Evolutionary conservation across 225 moss, liverwort and hornwort genomes (phyloP).

Genomic region (Polytrichum commune): DNA sequence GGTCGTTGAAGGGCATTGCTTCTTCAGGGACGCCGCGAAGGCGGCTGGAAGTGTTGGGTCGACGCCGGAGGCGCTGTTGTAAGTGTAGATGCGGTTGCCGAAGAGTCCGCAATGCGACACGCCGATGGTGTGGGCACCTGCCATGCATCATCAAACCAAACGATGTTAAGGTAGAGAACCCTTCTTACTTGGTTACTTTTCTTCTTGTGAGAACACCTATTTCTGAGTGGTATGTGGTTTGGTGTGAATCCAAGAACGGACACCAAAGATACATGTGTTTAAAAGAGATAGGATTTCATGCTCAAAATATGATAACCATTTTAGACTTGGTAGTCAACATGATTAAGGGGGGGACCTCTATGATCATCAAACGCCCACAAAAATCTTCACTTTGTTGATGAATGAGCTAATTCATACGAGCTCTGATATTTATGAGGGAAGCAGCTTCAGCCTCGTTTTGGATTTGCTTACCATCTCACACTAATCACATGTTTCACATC

Average conservation of each 20-base stretch:
- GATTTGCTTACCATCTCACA: no score
- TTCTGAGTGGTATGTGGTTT: neutral
- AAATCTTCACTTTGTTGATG: no score
- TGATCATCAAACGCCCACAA: no score
- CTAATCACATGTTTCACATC: no score
- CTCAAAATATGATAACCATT: neutral
- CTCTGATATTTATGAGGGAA: no score
- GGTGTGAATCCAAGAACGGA: neutral
- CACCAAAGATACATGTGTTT: no score
- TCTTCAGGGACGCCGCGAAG: constrained; percentile 16
- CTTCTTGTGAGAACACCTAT: neutral
- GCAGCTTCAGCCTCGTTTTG: no score
- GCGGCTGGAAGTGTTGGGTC: constrained; percentile 16
- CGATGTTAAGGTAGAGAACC: neutral
- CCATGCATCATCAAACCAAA: neutral
- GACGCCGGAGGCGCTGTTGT: constrained; percentile 3
- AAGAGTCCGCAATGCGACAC: constrained; percentile 11
- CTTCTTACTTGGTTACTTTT: neutral
- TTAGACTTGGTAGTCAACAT: neutral
- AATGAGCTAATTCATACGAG: no score
- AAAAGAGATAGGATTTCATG: no score
- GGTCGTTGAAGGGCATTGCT: constrained; percentile 17
- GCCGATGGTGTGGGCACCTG: constrained; percentile 35
- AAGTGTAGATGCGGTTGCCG: constrained; percentile 14
- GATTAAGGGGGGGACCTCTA: no score